Base-by-base conservation (phyloP, 164 flowering plant genomes). In the Brasenia schreberi region DNA sequence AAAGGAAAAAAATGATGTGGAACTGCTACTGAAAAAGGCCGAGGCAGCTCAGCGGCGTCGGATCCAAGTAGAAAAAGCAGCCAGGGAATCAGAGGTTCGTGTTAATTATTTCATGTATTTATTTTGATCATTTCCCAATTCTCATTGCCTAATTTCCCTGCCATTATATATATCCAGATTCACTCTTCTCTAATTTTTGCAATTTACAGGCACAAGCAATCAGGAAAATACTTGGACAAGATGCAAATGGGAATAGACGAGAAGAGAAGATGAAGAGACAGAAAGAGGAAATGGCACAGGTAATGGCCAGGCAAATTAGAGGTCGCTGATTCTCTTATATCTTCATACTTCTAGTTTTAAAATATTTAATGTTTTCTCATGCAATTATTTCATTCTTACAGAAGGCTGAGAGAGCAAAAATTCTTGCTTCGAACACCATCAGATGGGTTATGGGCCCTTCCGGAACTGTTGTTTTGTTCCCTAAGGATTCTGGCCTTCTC, bases 381-480 rank as follows among this genome's bases (percentile, higher is more conserved):
- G 53, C 11, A 45, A 45, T 18, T 43, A 5, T 65, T 18, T 44
- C 58, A 2, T 65, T 14, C 44, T n/a, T 64, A 67, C 64, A 69
- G 67, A 69, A 65, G 63, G 67, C 72, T 43, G 59, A 63, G 5
- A 39, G 11, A 43, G 18, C 64, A 12, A 23, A 23, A 23, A 18
- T 17, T n/a, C 64, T 60, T 59, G 67, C 58, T 1, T 58, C 72
- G 1, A 59, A 65, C 27, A 59, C 72, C 17, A 43, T 64, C 43
- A 19, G 72, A 43, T 69, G 72, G 72, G 72, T 69, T 23, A 64
- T 60, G 23, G 72, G 67, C n/a, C 72, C 72, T 42, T 63, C 64
- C 42, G 72, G 72, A 5, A 69, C 72, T 1, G 19, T 43, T 59
- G 72, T 69, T 1, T 53, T 58, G 7, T 69, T 64, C 63, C 23